These are phyloP conservation scores for Graphiopsis chlorocephala DNA, from an alignment of 2,329 filamentous ascomycete species.

Conservation along the genomic window DNA sequence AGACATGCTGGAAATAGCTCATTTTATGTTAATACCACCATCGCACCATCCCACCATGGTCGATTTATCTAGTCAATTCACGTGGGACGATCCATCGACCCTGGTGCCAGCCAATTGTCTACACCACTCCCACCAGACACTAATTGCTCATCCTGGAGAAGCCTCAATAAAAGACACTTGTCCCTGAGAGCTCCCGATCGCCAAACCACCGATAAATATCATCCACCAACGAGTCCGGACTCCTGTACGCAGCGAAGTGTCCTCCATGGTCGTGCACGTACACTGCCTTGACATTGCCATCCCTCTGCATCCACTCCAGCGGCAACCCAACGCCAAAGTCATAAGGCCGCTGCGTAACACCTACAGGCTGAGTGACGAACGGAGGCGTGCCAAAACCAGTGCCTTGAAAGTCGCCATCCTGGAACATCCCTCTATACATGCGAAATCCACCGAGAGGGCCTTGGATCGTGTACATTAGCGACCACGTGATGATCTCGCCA, in stretches of 20 bases:
- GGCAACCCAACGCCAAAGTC: slow-evolving; percentile 42
- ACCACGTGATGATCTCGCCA: slow-evolving; percentile 10
- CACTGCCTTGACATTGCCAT: slow-evolving; percentile 57
- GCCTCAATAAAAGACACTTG: background rate
- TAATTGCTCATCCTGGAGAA: background rate
- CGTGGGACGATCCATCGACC: background rate
- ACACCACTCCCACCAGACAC: background rate
- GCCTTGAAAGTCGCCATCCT: background rate
- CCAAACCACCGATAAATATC: slow-evolving; percentile 57
- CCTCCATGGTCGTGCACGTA: slow-evolving; percentile 47
- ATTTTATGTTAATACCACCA: background rate
- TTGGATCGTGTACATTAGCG: slow-evolving; percentile 17
- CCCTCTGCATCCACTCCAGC: slow-evolving; percentile 51
- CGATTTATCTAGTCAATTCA: too few species aligned
- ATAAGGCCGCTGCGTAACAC: slow-evolving; percentile 26
- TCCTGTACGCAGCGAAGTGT: slow-evolving; percentile 57
- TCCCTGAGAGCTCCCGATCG: slow-evolving; percentile 29
- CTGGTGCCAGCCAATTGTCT: background rate
- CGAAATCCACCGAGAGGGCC: slow-evolving; percentile 57
- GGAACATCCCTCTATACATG: slow-evolving; percentile 65
- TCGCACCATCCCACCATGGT: background rate
- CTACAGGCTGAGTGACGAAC: slow-evolving; percentile 35
- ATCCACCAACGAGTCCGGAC: slow-evolving; percentile 47
- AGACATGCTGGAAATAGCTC: background rate
- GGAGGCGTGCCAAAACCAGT: slow-evolving; percentile 20